Base-by-base conservation (phyloP, 2,329 filamentous ascomycete genomes). In the Didymella exigua region DNA sequence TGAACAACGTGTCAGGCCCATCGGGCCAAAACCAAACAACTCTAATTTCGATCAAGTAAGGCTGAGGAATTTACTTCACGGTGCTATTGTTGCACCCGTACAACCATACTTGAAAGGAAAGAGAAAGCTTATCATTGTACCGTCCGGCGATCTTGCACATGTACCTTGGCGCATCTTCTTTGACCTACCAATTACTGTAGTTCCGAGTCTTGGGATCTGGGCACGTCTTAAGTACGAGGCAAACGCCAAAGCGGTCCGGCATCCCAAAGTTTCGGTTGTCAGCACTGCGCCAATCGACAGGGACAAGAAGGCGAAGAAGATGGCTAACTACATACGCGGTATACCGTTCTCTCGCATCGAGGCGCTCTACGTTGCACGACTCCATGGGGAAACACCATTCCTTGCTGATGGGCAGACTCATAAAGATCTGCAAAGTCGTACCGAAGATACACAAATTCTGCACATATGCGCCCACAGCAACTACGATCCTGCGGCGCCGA, bases 301-400 rank as follows among this genome's bases (percentile, higher is more conserved):
- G 5, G 21, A 37, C 2, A 40, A 48, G 14, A 31, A 23, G 14
- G n/a, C 13, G 24, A 38, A 37, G 11, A 29, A 47, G 24, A 24
- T 30, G 3, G 5, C 44, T 5, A 33, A 33, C 26, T 47, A 13
- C 5, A 10, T 38, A 2, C 45, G 45, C 18, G 40, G 30, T 18
- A 48, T 48, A 21, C 45, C 45, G 2, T 48, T n/a, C 26, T 48
- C 45, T 4, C 45, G 34, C 18, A 38, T 48, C 21, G 45, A 48
- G 10, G 45, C 45, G 4, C n/a, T 40, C 3, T 24, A 46, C 21
- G n/a, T 46, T 6, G 43, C 43, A n/a, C 16, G 10, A 5, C 13
- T 16, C 1, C 43, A 46, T 33, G 8, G 5, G 4, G 2, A n/a
- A 10, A 1, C n/a, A 7, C 43, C 43, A 2, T 46, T 46, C 9